These are phyloP conservation scores for Pecoramyces ruminantium DNA, from an alignment of 192 early-diverging fungal genomes.

Conservation along the genomic window DNA sequence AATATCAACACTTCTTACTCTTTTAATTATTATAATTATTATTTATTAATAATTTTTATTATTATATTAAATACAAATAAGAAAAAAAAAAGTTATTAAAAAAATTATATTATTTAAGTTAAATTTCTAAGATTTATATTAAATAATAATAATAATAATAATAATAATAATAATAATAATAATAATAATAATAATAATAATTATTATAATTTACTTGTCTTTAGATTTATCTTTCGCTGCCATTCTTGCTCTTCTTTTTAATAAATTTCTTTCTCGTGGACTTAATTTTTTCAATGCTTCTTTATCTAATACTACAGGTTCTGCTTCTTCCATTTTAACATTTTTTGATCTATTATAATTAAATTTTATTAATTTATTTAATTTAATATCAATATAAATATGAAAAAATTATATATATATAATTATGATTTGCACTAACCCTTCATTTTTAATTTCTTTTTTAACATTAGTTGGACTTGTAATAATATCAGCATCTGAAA, in stretches of 20 bases:
- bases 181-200: too few relatives aligned
- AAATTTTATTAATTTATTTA: too few relatives aligned
- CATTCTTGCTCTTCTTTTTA: constrained; percentile 75
- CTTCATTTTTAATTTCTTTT: neutral
- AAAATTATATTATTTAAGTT: too few relatives aligned
- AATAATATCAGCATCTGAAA: constrained; percentile 65
- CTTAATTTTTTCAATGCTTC: constrained; percentile 38
- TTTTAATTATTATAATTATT: neutral
- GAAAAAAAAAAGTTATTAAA: too few relatives aligned
- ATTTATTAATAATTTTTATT: too few relatives aligned
- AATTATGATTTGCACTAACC: neutral
- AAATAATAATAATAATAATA: too few relatives aligned
- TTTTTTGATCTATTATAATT: neutral
- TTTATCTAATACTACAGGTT: neutral
- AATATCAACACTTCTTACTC: neutral
- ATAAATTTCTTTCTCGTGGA: constrained; percentile 67
- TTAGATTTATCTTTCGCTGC: constrained; percentile 56
- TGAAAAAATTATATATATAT: too few relatives aligned
- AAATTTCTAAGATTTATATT: too few relatives aligned
- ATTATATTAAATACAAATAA: too few relatives aligned
- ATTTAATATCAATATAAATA: too few relatives aligned
- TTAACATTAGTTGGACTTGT: neutral
- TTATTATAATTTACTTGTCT: constrained; percentile 38
- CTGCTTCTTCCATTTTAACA: neutral
- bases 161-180: too few relatives aligned